A percentile compares a stretch with the other conserved stretches of the same genome.
Conservation (phyloP, 306 rosid genomes). For the Pueraria montana region DNA sequence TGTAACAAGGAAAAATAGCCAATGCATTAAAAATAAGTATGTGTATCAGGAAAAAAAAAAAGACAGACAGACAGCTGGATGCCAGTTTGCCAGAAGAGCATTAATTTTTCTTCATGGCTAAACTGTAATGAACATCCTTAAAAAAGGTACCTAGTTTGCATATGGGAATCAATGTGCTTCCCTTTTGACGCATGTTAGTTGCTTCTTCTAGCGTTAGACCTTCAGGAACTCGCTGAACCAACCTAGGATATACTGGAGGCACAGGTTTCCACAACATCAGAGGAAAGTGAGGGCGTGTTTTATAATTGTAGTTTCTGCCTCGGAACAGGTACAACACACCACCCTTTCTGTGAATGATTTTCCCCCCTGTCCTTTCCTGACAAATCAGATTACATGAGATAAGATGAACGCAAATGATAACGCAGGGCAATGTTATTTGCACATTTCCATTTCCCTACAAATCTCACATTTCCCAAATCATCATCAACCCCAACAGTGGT, state of each 20-base stretch:
- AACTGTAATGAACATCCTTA: slow-evolving; percentile 25
- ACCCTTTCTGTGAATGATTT: slow-evolving; percentile 70
- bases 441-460: slow-evolving; percentile 27
- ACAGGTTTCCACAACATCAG: slow-evolving; percentile 97
- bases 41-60: slow-evolving; percentile 4
- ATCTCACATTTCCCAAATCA: background rate
- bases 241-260: slow-evolving; percentile 87
- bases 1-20: slow-evolving; percentile 47
- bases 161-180: slow-evolving; percentile 76
- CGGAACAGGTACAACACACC: slow-evolving; percentile 87
- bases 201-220: slow-evolving; percentile 79
- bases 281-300: slow-evolving; percentile 84
- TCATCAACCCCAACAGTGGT: background rate
- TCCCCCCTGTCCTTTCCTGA: slow-evolving; percentile 93
- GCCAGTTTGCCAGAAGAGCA: slow-evolving; percentile 28
- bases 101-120: slow-evolving; percentile 15
- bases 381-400: slow-evolving; percentile 43
- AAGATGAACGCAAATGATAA: slow-evolving; percentile 6
- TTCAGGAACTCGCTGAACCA: slow-evolving; percentile 74
- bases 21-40: background rate
- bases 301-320: slow-evolving; percentile 93
- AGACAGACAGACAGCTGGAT: slow-evolving; percentile 10
- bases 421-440: background rate
- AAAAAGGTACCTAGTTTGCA: slow-evolving; percentile 75
- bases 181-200: slow-evolving; percentile 82